Conservation (phyloP, 164 flowering plant genomes). For the Platanus orientalis region DNA sequence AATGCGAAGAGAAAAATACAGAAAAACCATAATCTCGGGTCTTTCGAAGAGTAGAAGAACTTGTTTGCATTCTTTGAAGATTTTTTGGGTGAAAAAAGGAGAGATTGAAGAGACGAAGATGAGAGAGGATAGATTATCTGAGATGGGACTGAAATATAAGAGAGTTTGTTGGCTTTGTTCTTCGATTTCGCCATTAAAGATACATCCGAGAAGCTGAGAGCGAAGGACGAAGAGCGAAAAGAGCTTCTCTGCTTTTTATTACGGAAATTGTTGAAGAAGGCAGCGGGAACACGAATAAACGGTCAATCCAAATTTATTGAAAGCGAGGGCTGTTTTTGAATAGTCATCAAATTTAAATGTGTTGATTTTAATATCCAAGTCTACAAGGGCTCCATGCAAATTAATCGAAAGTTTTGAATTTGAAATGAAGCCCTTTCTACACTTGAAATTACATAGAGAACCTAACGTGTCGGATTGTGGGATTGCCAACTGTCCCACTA, state of each 20-base stretch:
- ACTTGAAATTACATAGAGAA: no score
- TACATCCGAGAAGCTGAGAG: constrained; percentile 2
- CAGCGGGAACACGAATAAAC: background rate
- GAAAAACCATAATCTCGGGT: constrained; percentile 39
- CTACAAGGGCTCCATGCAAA: no score
- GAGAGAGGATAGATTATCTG: constrained; percentile 40
- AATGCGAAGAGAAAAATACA: constrained; percentile 43
- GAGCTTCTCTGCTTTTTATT: background rate
- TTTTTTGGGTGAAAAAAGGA: constrained; percentile 38
- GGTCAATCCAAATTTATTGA: no score
- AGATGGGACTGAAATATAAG: constrained; percentile 53
- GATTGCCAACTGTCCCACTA: background rate
- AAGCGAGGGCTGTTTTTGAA: no score
- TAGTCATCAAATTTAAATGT: no score
- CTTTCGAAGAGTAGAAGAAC: constrained; percentile 17
- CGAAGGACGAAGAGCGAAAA: background rate
- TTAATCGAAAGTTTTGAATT: no score
- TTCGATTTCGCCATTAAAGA: constrained; percentile 46
- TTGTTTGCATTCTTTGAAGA: constrained; percentile 16
- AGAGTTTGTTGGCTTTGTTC: constrained; percentile 27
- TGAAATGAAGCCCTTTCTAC: no score
- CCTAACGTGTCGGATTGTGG: background rate
- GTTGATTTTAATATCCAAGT: no score
- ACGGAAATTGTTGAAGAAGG: background rate
- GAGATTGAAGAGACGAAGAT: constrained; percentile 42